Base-by-base conservation (phyloP, 2,329 filamentous ascomycete genomes). In the Thelonectria rubi region DNA sequence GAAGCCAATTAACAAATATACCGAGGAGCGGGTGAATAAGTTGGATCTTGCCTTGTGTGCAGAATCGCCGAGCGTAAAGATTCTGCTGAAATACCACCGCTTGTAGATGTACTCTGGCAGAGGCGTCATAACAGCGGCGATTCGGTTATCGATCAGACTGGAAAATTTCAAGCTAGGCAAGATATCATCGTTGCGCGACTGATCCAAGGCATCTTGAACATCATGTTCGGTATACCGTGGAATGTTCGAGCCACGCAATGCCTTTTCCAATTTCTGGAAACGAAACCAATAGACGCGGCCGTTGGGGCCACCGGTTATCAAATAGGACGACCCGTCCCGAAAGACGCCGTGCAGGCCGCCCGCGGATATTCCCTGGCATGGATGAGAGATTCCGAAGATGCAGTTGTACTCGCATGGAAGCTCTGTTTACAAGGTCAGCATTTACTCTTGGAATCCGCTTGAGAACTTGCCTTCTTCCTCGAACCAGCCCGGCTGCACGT, bases 31-130 rank as follows among this genome's bases (percentile, higher is more conserved):
- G 21, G 10, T 11, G 3, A 47, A 7, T 5, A 1, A 17, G 11
- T 5, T 20, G 26, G 9, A 3, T 15, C 50, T 2, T 18, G 48
- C 75, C 71, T 80, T 81, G 63, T 81, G 78, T 7, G 73, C 76
- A 0, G 78, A 72, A 61, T 81, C 79, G 0, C 79, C 79, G 17
- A 81, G 74, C 0, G 76, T 70, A 3, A 81, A 69, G 7, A 79
- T 75, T 7, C 79, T 67, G 17, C 74, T 73, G 46, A 74, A 78
- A 49, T 77, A 72, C 75, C 79, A 81, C 40, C 73, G 69, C 11
- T 74, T 62, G n/a, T 78, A 73, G 1, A 78, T 71, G 21, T 75
- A 76, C 62, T 81, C 77, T 52, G 47, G 74, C 2, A 79, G 52
- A 0, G 76, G 69, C 1, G 73, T 74, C n/a, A 80, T 63, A 0